Conservation (phyloP, 2,329 filamentous ascomycete species). For the Ascomycota sp. region DNA sequence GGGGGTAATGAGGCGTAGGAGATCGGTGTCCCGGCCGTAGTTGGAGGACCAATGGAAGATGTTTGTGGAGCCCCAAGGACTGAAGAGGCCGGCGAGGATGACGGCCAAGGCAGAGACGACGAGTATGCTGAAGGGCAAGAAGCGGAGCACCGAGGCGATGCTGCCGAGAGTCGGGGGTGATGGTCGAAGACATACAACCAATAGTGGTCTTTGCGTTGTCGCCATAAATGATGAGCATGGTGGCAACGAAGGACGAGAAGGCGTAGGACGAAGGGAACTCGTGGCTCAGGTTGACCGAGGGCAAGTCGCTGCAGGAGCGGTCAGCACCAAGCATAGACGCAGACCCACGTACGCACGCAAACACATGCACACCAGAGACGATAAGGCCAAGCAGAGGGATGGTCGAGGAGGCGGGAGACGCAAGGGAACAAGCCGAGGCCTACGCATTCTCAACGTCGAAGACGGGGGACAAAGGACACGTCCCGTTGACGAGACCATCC, state of each 20-base stretch:
- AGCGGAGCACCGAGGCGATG: slow-evolving; percentile 49
- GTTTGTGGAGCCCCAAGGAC: slow-evolving; percentile 82
- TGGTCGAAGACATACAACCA: slow-evolving; percentile 60
- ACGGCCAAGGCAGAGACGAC: slow-evolving; percentile 67
- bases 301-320: slow-evolving; percentile 23
- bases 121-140: slow-evolving; percentile 59
- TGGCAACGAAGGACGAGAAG: slow-evolving; percentile 63
- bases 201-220: slow-evolving; percentile 42
- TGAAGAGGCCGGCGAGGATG: slow-evolving; percentile 65
- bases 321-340: too few relatives aligned
- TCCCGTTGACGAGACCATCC: slow-evolving; percentile 31
- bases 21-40: slow-evolving; percentile 81
- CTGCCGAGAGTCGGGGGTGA: slow-evolving; percentile 68
- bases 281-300: slow-evolving; percentile 53
- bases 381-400: not conserved
- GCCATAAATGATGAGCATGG: slow-evolving; percentile 56
- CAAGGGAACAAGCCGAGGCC: slow-evolving; percentile 31
- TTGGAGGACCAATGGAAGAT: slow-evolving; percentile 96
- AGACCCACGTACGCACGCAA: too few relatives aligned
- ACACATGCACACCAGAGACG: not conserved
- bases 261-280: slow-evolving; percentile 67
- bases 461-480: slow-evolving; percentile 53
- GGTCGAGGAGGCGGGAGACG: too few relatives aligned
- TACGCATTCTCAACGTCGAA: slow-evolving; percentile 5
- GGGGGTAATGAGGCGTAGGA: slow-evolving; percentile 79